Evolutionary conservation across 768 basidiomycete genomes (phyloP).

Genomic region (Naganishia friedmannii): DNA sequence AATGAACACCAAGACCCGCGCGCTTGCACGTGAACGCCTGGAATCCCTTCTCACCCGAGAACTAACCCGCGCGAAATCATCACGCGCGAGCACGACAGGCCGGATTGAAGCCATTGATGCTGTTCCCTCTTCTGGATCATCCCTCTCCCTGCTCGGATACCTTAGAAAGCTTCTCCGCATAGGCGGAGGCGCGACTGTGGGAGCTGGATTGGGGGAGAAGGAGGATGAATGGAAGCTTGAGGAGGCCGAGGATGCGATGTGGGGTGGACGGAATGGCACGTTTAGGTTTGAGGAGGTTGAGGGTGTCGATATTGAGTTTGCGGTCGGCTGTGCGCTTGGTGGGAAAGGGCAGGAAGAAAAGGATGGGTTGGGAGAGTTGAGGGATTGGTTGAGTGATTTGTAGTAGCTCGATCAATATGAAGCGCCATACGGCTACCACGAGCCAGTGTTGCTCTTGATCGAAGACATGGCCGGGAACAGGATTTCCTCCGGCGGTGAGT

Average conservation of each 20-base stretch:
- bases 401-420: slow-evolving; percentile 8
- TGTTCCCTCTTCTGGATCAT: slow-evolving; percentile 1
- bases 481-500: no score
- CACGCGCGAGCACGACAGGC: slow-evolving; percentile 39
- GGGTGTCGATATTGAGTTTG: slow-evolving; percentile 46
- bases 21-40: slow-evolving; percentile 39
- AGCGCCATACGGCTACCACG: not conserved
- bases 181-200: slow-evolving; percentile 10
- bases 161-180: slow-evolving; percentile 32
- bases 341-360: slow-evolving; percentile 33
- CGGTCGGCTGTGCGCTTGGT: slow-evolving; percentile 11
- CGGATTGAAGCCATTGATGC: slow-evolving; percentile 45
- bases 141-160: not conserved
- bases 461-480: no score
- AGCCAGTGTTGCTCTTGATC: no score
- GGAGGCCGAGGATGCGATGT: slow-evolving; percentile 45
- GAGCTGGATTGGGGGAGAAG: slow-evolving; percentile 28
- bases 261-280: slow-evolving; percentile 44
- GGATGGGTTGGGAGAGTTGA: slow-evolving; percentile 43
- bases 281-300: slow-evolving; percentile 50
- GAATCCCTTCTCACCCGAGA: slow-evolving; percentile 44
- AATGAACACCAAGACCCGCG: slow-evolving; percentile 29
- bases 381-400: slow-evolving; percentile 35
- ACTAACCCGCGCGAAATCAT: slow-evolving; percentile 46
- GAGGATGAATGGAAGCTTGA: slow-evolving; percentile 35